These are phyloP conservation scores for Pythium chondricola DNA, from an alignment of 352 stramenopile genomes.

Conservation along the genomic window DNA sequence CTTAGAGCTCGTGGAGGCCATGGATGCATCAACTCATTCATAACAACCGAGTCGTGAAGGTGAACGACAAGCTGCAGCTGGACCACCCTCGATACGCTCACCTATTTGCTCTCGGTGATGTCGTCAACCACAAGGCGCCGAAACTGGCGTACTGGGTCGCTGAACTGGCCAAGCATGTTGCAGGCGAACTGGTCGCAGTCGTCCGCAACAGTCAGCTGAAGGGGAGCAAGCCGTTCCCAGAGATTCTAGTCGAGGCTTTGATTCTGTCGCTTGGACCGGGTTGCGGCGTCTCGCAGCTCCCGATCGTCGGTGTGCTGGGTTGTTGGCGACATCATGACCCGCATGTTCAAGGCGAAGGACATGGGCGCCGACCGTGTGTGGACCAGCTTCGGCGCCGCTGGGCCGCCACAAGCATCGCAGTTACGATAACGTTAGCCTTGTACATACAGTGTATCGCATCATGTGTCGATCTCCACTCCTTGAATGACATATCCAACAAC, in stretches of 20 bases:
- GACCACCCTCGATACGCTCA: constrained; percentile 32
- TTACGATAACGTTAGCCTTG: too few species aligned
- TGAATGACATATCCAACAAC: too few species aligned
- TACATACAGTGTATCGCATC: too few species aligned
- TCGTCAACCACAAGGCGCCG: constrained; percentile 35
- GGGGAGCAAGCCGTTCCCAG: constrained; percentile 31
- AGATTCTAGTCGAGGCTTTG: constrained; percentile 8
- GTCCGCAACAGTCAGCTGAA: constrained; percentile 29
- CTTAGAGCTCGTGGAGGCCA: constrained; percentile 21
- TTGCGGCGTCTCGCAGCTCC: constrained; percentile 27
- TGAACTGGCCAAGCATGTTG: constrained; percentile 37
- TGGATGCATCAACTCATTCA: constrained; percentile 31
- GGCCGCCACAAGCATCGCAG: constrained; percentile 1
- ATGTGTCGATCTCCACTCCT: too few species aligned
- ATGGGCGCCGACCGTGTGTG: constrained; percentile 20
- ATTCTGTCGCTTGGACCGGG: constrained; percentile 23
- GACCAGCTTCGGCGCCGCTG: constrained; percentile 5
- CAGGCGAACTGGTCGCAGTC: constrained; percentile 26
- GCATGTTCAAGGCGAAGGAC: constrained; percentile 22
- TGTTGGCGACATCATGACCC: constrained; percentile 22
- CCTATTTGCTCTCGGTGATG: constrained; percentile 46
- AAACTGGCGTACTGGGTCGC: constrained; percentile 36
- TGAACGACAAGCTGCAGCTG: constrained; percentile 41
- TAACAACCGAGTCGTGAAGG: constrained; percentile 29
- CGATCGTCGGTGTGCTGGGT: constrained; percentile 18